These are phyloP conservation scores for Lactarius trivialis DNA, from an alignment of 768 basidiomycete genomes.

Conservation along the genomic window DNA sequence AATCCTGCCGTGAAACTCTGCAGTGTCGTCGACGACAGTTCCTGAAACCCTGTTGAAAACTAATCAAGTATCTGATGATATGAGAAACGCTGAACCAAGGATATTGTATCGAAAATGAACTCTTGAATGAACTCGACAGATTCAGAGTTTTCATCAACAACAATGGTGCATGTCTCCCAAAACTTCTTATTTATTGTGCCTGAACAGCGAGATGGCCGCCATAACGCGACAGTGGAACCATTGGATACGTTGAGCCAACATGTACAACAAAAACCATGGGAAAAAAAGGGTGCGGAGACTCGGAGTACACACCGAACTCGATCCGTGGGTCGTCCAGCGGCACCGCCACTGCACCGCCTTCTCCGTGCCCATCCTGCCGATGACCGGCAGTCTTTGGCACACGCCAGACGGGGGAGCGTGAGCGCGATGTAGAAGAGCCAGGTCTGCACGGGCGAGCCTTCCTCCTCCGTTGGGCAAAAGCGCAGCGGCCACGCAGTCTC, in stretches of 20 bases:
- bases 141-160: too few relatives aligned
- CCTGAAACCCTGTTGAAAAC: too few relatives aligned
- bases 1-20: too few relatives aligned
- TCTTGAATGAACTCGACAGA: too few relatives aligned
- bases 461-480: slow-evolving; percentile 47
- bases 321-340: slow-evolving; percentile 76
- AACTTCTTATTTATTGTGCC: too few relatives aligned
- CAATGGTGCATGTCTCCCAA: too few relatives aligned
- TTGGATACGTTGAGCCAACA: slow-evolving; percentile 35
- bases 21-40: too few relatives aligned
- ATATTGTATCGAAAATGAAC: too few relatives aligned
- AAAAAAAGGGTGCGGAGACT: background rate
- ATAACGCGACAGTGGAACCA: slow-evolving; percentile 69
- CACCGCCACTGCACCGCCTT: slow-evolving; percentile 68
- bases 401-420: slow-evolving; percentile 41
- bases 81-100: too few relatives aligned
- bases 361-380: slow-evolving; percentile 51
- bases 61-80: too few relatives aligned
- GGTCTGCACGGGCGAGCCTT: slow-evolving; percentile 51
- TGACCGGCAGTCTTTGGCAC: slow-evolving; percentile 57
- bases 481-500: slow-evolving; percentile 58
- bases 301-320: slow-evolving; percentile 56
- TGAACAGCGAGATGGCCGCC: slow-evolving; percentile 59
- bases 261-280: too few relatives aligned
- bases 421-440: slow-evolving; percentile 79